phyloP scores from a whole-genome alignment of 228 moss, liverwort and hornwort species.

The Sphagnum fallax region DNA sequence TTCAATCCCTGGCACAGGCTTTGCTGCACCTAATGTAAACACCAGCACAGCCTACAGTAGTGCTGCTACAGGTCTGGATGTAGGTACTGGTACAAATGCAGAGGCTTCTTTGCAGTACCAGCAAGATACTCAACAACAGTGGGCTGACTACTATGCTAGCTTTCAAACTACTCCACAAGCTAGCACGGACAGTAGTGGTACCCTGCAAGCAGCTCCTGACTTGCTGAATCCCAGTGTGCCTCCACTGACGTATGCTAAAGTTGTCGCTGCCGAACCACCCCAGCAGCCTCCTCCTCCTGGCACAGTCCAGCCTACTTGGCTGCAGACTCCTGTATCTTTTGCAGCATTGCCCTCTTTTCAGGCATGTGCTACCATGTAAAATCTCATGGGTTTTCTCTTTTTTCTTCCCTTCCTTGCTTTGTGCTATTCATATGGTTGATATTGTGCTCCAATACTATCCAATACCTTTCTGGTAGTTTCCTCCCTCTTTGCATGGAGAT shows the following conservation, averaged over 20 bases:
- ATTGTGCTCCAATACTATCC: too few relatives aligned
- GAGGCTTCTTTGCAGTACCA: slow-evolving; percentile 13
- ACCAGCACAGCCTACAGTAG: slow-evolving; percentile 7
- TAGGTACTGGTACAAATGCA: neutral
- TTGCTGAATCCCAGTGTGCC: slow-evolving; percentile 1
- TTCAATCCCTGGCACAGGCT: slow-evolving; percentile 7
- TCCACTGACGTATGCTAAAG: slow-evolving; percentile 23
- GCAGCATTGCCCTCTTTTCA: slow-evolving; percentile 12
- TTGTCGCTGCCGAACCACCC: slow-evolving; percentile 24
- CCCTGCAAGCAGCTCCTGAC: slow-evolving; percentile 10
- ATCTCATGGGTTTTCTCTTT: too few relatives aligned
- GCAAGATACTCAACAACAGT: slow-evolving; percentile 30
- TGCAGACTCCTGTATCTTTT: slow-evolving; percentile 12
- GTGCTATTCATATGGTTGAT: too few relatives aligned
- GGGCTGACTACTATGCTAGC: slow-evolving; percentile 46
- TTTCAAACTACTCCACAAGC: slow-evolving; percentile 13
- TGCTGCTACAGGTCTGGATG: too few relatives aligned
- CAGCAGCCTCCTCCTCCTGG: slow-evolving; percentile 41
- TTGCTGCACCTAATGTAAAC: slow-evolving; percentile 1
- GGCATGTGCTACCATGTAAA: neutral
- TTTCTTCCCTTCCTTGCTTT: too few relatives aligned
- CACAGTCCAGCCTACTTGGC: slow-evolving; percentile 37
- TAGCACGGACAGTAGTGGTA: slow-evolving; percentile 8
- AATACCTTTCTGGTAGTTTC: too few relatives aligned
- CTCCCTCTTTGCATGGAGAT: too few relatives aligned